A percentile compares a stretch with the other conserved stretches of the same genome.
phyloP scores from a whole-genome alignment of 139 green algal genomes.

The Deuterostichococcus epilithicus region DNA sequence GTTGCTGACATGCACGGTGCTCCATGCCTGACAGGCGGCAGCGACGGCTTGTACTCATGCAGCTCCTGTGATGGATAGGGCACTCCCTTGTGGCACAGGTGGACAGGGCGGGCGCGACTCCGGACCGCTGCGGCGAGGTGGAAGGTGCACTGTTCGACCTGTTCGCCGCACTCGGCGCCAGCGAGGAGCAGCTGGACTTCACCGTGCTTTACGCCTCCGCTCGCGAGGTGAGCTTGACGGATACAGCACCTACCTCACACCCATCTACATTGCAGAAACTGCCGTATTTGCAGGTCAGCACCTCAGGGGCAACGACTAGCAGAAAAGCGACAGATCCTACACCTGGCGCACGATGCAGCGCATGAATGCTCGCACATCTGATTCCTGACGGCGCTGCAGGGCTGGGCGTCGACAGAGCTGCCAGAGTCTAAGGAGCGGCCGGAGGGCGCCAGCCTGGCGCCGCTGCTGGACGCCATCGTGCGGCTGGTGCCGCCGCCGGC shows the following conservation, averaged over 20 bases:
- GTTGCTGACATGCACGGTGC: too few species aligned
- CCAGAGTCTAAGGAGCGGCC: slow-evolving; percentile 15
- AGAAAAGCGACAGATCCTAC: too few species aligned
- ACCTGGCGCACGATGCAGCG: not conserved
- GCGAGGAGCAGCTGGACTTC: slow-evolving; percentile 89
- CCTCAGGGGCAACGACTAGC: not conserved
- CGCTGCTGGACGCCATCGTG: slow-evolving; percentile 76
- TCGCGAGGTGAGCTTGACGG: slow-evolving; percentile 36
- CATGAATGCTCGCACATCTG: not conserved
- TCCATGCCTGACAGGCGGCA: too few species aligned
- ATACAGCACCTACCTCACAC: not conserved
- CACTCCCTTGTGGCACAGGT: slow-evolving; percentile 4
- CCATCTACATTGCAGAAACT: too few species aligned
- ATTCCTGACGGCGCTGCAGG: slow-evolving; percentile 27
- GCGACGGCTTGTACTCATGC: too few species aligned
- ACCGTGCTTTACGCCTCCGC: slow-evolving; percentile 75
- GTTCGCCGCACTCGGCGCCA: slow-evolving; percentile 74
- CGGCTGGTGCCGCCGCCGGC: slow-evolving; percentile 63
- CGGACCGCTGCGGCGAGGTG: slow-evolving; percentile 58
- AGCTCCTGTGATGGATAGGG: too few species aligned
- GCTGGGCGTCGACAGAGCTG: slow-evolving; percentile 48
- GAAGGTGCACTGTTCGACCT: slow-evolving; percentile 79
- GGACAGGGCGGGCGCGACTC: slow-evolving; percentile 24
- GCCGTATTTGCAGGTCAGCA: not conserved
- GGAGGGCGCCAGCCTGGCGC: slow-evolving; percentile 46